A percentile compares a stretch with the other conserved stretches of the same genome.
These are phyloP conservation scores for Beauveria australis DNA, from an alignment of 2,329 filamentous ascomycete species.

Conservation along the genomic window DNA sequence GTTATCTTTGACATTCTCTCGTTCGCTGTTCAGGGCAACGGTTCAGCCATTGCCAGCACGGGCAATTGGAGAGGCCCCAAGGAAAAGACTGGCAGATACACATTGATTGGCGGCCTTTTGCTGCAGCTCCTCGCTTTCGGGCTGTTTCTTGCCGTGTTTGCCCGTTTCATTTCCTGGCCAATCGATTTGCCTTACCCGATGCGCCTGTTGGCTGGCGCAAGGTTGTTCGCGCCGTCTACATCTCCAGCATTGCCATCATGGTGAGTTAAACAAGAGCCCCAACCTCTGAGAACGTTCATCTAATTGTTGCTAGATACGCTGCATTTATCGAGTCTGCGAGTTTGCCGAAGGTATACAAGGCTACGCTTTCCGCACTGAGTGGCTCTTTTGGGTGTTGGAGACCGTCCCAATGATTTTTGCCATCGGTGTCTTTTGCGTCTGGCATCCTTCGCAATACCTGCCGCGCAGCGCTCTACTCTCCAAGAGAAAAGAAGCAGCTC, in stretches of 20 bases:
- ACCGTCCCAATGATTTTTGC: constrained; percentile 39
- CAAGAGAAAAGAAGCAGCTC: not conserved
- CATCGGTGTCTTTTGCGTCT: constrained; percentile 39
- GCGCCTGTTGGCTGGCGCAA: constrained; percentile 28
- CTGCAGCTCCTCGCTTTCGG: constrained; percentile 33
- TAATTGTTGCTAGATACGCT: constrained; percentile 29
- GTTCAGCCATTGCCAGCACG: constrained; percentile 34
- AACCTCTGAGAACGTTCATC: not conserved
- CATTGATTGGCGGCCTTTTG: constrained; percentile 34
- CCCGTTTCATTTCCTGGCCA: constrained; percentile 26
- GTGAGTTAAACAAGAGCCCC: constrained; percentile 21
- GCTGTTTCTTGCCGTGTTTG: constrained; percentile 32
- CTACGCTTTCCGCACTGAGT: constrained; percentile 42
- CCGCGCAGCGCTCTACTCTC: constrained; percentile 12
- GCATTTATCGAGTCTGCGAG: constrained; percentile 45
- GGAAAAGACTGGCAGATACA: constrained; percentile 29
- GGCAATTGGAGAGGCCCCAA: constrained; percentile 32
- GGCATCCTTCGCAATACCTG: constrained; percentile 36
- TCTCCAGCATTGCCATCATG: constrained; percentile 36
- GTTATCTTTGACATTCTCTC: constrained; percentile 36
- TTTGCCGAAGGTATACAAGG: constrained; percentile 42
- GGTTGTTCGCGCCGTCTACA: constrained; percentile 33
- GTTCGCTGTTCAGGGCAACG: constrained; percentile 36
- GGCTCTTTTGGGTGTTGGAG: constrained; percentile 46
- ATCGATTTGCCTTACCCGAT: constrained; percentile 14